phyloP scores from a whole-genome alignment of 768 basidiomycete genomes.

The Cubamyces lactineus region DNA sequence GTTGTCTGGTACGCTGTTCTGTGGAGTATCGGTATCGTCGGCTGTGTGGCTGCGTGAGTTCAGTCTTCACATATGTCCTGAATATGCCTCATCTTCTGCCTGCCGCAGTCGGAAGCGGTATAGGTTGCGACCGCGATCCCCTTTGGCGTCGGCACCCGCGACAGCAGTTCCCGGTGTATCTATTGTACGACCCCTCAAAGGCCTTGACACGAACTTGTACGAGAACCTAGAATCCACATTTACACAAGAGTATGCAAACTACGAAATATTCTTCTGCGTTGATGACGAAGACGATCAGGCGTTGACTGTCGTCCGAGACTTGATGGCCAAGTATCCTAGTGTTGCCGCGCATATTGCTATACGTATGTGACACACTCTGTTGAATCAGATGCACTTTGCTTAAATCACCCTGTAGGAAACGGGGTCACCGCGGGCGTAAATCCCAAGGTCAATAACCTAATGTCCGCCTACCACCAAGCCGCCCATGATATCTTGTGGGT shows the following conservation, averaged over 20 bases:
- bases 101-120: slow-evolving; percentile 72
- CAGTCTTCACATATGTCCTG: neutral
- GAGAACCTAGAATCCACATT: slow-evolving; percentile 96
- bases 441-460: slow-evolving; percentile 97
- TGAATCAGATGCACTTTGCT: too few relatives aligned
- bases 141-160: slow-evolving; percentile 51
- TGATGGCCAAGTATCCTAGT: slow-evolving; percentile 77
- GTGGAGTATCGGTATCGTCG: slow-evolving; percentile 42
- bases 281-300: slow-evolving; percentile 91
- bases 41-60: slow-evolving; percentile 36
- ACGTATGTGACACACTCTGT: slow-evolving; percentile 50
- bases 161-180: slow-evolving; percentile 81
- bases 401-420: slow-evolving; percentile 47
- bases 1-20: slow-evolving; percentile 45
- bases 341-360: slow-evolving; percentile 76
- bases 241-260: slow-evolving; percentile 87
- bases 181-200: slow-evolving; percentile 92
- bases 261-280: slow-evolving; percentile 89
- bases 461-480: slow-evolving; percentile 81
- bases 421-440: slow-evolving; percentile 88
- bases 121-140: slow-evolving; percentile 64
- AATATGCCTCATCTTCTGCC: neutral
- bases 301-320: slow-evolving; percentile 74
- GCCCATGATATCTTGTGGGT: slow-evolving; percentile 93
- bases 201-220: slow-evolving; percentile 92